Conservation (phyloP, 2,329 filamentous ascomycete species). For the Biscogniauxia mediterranea region DNA sequence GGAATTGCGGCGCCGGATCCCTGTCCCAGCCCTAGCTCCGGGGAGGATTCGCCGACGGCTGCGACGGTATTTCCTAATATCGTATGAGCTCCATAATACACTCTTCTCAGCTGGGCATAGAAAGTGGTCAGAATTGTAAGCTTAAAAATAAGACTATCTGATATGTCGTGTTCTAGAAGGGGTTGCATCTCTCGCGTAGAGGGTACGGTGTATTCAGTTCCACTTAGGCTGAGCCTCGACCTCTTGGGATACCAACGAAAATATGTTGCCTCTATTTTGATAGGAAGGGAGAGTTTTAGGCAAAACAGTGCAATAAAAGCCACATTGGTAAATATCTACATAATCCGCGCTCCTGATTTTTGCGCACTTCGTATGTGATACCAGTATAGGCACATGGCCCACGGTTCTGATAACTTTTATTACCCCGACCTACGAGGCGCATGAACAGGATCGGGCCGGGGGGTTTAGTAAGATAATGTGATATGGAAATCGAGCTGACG, state of each 20-base stretch:
- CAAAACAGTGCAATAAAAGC: too few species aligned
- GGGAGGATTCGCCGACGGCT: background rate
- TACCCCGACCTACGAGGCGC: background rate
- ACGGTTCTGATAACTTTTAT: background rate
- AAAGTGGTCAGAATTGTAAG: background rate
- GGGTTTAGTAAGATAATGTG: background rate
- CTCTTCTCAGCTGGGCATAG: background rate
- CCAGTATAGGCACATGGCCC: background rate
- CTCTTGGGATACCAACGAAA: background rate
- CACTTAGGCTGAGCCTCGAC: background rate
- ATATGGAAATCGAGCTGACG: background rate
- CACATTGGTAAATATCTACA: too few species aligned
- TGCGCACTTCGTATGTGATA: too few species aligned
- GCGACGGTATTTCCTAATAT: background rate
- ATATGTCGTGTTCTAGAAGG: background rate
- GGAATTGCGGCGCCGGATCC: background rate
- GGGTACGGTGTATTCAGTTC: background rate
- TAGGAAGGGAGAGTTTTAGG: too few species aligned
- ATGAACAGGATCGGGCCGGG: background rate
- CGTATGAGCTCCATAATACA: background rate
- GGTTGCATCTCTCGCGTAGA: background rate
- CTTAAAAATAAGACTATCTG: background rate
- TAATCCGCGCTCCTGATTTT: too few species aligned
- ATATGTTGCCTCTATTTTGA: background rate
- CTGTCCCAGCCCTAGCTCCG: background rate